These are phyloP conservation scores for Fusarium staphyleae DNA, from an alignment of 2,329 filamentous ascomycete species.

Conservation along the genomic window DNA sequence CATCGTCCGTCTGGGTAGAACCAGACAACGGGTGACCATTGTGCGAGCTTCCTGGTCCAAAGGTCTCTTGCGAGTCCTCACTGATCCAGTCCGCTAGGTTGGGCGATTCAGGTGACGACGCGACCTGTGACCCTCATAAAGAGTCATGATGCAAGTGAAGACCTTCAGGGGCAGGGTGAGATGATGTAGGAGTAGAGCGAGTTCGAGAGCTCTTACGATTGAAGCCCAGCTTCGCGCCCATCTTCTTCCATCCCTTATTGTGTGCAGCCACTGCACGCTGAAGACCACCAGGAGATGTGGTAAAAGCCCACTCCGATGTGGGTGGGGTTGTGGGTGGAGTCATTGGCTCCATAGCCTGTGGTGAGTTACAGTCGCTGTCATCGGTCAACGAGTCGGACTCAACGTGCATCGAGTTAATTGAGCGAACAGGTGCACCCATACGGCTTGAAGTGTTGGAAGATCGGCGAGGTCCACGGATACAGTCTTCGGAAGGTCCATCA, in stretches of 20 bases:
- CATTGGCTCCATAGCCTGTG: slow-evolving; percentile 66
- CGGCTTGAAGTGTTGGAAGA: slow-evolving; percentile 44
- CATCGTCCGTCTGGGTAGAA: slow-evolving; percentile 27
- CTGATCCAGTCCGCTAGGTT: slow-evolving; percentile 34
- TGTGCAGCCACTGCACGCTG: slow-evolving; percentile 62
- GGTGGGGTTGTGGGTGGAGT: slow-evolving; percentile 79
- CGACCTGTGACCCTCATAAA: slow-evolving; percentile 67
- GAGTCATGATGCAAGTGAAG: slow-evolving; percentile 47
- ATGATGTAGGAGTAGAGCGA: slow-evolving; percentile 54
- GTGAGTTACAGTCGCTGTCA: slow-evolving; percentile 69
- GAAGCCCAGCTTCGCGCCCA: slow-evolving; percentile 67
- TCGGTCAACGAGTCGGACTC: slow-evolving; percentile 65
- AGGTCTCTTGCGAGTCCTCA: slow-evolving; percentile 21
- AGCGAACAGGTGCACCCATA: slow-evolving; percentile 44
- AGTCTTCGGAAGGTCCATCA: slow-evolving; percentile 48
- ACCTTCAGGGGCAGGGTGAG: slow-evolving; percentile 50
- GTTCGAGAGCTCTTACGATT: slow-evolving; percentile 59
- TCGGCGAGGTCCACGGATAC: slow-evolving; percentile 54
- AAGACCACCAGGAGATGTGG: slow-evolving; percentile 59
- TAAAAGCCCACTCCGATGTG: slow-evolving; percentile 62
- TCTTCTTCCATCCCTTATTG: slow-evolving; percentile 69
- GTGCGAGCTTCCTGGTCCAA: slow-evolving; percentile 55
- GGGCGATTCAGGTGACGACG: slow-evolving; percentile 55
- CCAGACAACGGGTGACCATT: slow-evolving; percentile 52
- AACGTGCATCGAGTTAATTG: slow-evolving; percentile 54